These are phyloP conservation scores for Scleroderma bovista DNA, from an alignment of 768 basidiomycete species.

Conservation along the genomic window DNA sequence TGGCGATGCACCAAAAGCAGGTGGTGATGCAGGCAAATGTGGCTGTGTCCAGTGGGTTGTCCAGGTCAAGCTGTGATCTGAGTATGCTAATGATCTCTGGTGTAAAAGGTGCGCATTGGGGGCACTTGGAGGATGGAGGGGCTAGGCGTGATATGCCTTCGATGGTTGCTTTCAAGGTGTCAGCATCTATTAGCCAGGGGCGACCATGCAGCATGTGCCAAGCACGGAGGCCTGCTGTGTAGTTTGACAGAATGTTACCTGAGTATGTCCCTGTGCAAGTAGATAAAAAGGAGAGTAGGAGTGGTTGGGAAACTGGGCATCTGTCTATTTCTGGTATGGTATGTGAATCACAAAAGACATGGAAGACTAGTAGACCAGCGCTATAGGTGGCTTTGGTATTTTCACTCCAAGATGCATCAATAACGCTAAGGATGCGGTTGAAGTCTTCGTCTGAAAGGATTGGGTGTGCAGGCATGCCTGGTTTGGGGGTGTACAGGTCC, in stretches of 20 bases:
- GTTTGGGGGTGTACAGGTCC: not conserved
- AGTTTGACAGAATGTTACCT: constrained; percentile 31
- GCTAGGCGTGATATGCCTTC: not conserved
- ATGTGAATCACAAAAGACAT: constrained; percentile 35
- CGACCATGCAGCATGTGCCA: constrained; percentile 34
- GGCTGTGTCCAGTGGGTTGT: not conserved
- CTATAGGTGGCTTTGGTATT: constrained; percentile 33
- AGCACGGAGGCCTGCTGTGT: constrained; percentile 34
- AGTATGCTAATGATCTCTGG: not conserved
- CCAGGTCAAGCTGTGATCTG: not conserved
- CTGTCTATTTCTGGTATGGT: constrained; percentile 27
- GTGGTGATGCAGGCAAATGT: not conserved
- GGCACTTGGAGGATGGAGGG: constrained; percentile 8
- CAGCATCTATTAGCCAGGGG: constrained; percentile 39
- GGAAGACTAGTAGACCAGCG: constrained; percentile 33
- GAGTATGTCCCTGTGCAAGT: constrained; percentile 29
- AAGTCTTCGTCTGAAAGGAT: not conserved
- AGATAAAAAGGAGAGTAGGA: constrained; percentile 29
- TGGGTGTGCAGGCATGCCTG: not conserved
- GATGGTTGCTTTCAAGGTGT: constrained; percentile 10
- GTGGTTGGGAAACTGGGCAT: constrained; percentile 19
- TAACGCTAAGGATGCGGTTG: constrained; percentile 17
- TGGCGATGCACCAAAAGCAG: not conserved
- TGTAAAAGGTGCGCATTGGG: constrained; percentile 10
- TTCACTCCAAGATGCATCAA: constrained; percentile 23